phyloP scores from a whole-genome alignment of 2,329 filamentous ascomycete species.

The Cladosporium sp. region DNA sequence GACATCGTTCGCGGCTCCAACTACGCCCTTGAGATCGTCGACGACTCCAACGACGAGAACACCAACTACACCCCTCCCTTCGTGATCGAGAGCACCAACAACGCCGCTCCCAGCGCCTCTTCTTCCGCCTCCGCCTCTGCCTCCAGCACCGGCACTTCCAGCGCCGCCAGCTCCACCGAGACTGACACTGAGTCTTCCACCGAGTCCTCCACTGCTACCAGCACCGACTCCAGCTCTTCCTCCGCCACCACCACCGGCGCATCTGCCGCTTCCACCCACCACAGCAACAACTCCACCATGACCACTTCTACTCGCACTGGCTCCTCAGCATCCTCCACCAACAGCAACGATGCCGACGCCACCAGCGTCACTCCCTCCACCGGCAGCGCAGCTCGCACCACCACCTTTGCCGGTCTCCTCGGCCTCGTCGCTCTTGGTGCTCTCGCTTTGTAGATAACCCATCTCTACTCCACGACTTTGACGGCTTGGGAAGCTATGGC shows the following conservation, averaged over 20 bases:
- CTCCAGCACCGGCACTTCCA: background rate
- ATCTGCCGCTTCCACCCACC: slow-evolving; percentile 15
- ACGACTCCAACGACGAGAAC: slow-evolving; percentile 39
- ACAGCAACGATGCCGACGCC: background rate
- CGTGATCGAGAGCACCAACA: slow-evolving; percentile 22
- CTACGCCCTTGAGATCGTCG: slow-evolving; percentile 53
- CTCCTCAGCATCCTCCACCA: background rate
- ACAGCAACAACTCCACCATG: slow-evolving; percentile 7
- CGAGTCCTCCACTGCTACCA: slow-evolving; percentile 21
- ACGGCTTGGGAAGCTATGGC: no score
- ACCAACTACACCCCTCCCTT: slow-evolving; percentile 53
- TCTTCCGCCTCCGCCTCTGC: background rate
- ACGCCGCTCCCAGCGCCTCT: slow-evolving; percentile 5
- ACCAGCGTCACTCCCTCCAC: background rate
- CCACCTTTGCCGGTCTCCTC: slow-evolving; percentile 23
- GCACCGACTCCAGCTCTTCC: slow-evolving; percentile 22
- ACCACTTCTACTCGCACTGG: slow-evolving; percentile 4
- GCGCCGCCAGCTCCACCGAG: background rate
- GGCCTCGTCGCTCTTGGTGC: slow-evolving; percentile 26
- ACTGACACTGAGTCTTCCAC: slow-evolving; percentile 21
- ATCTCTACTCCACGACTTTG: no score
- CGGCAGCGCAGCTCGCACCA: slow-evolving; percentile 19
- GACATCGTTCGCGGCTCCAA: slow-evolving; percentile 40
- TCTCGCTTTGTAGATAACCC: slow-evolving; percentile 18
- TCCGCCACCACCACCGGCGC: slow-evolving; percentile 20